Conservation (phyloP, 139 green algal species). For the Zygnema cylindricum region DNA sequence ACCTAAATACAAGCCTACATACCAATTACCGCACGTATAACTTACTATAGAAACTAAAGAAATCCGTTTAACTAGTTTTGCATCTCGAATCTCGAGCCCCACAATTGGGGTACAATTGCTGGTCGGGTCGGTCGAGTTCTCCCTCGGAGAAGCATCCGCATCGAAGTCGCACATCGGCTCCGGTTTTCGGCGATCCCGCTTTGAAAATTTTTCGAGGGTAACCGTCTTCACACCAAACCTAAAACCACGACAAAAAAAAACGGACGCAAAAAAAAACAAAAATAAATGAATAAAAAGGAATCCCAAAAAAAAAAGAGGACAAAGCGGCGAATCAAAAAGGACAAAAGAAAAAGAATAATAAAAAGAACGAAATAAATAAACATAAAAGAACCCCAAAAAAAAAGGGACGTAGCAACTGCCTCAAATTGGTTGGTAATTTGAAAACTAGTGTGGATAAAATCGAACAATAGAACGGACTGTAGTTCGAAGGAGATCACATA, state of each 20-base stretch:
- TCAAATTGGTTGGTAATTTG: no score
- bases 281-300: background rate
- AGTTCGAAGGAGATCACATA: no score
- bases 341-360: background rate
- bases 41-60: no score
- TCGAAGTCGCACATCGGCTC: background rate
- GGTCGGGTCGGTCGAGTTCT: conserved; percentile 5
- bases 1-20: no score
- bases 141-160: conserved; percentile 28
- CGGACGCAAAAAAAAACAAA: background rate
- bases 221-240: conserved; percentile 35
- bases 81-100: background rate
- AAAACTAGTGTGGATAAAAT: no score
- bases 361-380: no score
- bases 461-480: no score
- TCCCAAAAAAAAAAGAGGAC: background rate
- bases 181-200: background rate
- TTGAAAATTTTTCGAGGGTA: conserved; percentile 23
- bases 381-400: no score
- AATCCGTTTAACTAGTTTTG: no score
- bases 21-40: no score
- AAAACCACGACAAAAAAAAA: background rate
- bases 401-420: no score
- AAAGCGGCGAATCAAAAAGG: background rate
- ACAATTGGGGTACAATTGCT: conserved; percentile 15